Percentiles rank a stretch among this genome's conserved stretches.
Conservation (phyloP, 768 basidiomycete species). For the Gymnopilus dilepis region DNA sequence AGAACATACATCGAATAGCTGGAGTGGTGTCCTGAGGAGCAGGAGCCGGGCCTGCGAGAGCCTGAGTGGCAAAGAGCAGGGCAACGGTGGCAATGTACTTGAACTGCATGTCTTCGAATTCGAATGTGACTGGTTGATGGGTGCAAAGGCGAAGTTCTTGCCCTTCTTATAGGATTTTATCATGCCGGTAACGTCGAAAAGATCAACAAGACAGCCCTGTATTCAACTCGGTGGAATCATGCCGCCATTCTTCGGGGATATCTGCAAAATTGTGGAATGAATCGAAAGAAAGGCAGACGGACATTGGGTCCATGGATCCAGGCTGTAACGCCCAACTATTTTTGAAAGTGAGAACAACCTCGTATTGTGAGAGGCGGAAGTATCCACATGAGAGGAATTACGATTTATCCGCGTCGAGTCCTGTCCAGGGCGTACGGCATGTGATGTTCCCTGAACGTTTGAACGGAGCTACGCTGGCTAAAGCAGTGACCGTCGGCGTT, state of each 20-base stretch:
- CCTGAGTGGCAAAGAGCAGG: slow-evolving; percentile 22
- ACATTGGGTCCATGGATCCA: background rate
- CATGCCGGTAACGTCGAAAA: background rate
- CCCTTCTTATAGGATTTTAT: background rate
- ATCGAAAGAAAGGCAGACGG: background rate
- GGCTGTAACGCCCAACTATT: background rate
- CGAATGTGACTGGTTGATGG: slow-evolving; percentile 2
- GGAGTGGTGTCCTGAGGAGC: slow-evolving; percentile 20
- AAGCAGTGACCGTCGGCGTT: slow-evolving; percentile 5
- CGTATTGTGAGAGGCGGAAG: background rate
- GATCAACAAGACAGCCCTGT: background rate
- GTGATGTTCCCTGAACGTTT: background rate
- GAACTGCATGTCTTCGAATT: slow-evolving; percentile 23
- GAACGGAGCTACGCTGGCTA: background rate
- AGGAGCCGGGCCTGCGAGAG: slow-evolving; percentile 22
- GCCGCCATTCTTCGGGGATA: slow-evolving; percentile 1
- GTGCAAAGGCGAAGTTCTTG: background rate
- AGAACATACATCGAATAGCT: slow-evolving; percentile 22
- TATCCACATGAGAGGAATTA: slow-evolving; percentile 2
- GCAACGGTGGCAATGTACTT: slow-evolving; percentile 19
- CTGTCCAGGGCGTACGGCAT: background rate
- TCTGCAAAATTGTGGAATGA: slow-evolving; percentile 6
- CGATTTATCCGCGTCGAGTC: background rate
- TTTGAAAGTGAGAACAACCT: background rate
- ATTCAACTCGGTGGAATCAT: background rate